A percentile compares a stretch with the other conserved stretches of the same genome.
Conservation (phyloP, 768 basidiomycete species). For the Suillus weaverae region DNA sequence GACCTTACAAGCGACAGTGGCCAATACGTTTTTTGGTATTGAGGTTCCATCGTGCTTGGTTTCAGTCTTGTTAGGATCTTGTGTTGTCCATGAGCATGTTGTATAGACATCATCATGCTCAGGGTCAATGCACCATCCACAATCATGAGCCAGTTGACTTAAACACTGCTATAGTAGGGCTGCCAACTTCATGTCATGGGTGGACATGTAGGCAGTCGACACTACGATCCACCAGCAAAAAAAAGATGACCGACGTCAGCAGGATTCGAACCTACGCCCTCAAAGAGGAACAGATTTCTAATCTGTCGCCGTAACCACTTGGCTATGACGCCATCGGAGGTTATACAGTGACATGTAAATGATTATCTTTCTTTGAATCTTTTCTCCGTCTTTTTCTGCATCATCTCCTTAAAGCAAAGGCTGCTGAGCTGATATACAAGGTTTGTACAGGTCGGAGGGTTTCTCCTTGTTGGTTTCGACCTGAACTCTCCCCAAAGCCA, state of each 20-base stretch:
- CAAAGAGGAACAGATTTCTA: slow-evolving; percentile 70
- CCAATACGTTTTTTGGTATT: background rate
- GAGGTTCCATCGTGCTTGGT: background rate
- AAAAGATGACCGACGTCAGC: slow-evolving; percentile 51
- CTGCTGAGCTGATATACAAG: background rate
- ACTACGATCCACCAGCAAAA: slow-evolving; percentile 1
- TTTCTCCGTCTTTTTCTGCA: background rate
- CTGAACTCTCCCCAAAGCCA: background rate
- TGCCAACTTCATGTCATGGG: background rate
- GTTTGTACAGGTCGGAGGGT: background rate
- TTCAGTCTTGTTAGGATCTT: background rate
- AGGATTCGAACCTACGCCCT: slow-evolving; percentile 71
- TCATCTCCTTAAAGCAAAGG: background rate
- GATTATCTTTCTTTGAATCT: background rate
- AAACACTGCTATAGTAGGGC: background rate
- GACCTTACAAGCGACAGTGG: background rate
- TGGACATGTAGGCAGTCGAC: no score
- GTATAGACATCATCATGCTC: background rate
- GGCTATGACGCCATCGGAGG: slow-evolving; percentile 52
- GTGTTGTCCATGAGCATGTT: background rate
- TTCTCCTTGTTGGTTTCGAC: background rate
- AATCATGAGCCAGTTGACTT: background rate
- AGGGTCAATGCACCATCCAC: background rate
- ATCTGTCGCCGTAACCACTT: slow-evolving; percentile 81
- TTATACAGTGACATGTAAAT: background rate